phyloP scores from a whole-genome alignment of 2,329 filamentous ascomycete species.

The Capronia americana region DNA sequence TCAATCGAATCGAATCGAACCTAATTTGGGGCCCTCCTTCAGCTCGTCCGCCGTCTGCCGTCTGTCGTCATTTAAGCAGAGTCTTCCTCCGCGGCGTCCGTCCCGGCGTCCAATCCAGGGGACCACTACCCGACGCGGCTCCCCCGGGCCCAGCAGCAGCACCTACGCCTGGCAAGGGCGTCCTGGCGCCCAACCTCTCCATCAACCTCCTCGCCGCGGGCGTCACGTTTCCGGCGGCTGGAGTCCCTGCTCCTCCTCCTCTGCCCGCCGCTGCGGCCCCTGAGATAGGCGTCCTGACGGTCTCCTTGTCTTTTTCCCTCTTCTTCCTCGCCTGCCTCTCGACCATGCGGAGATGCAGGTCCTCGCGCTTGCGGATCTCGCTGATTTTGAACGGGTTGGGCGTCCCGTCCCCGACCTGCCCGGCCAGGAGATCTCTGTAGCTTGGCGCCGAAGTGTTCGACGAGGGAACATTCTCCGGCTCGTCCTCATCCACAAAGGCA shows the following conservation, averaged over 20 bases:
- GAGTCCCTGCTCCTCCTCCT: neutral
- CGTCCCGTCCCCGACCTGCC: conserved; percentile 55
- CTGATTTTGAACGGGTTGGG: conserved; percentile 82
- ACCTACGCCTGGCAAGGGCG: conserved; percentile 42
- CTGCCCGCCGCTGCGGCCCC: neutral
- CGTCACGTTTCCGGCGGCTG: conserved; percentile 47
- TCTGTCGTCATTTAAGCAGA: neutral
- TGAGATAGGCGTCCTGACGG: conserved; percentile 14
- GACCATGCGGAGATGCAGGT: conserved; percentile 83
- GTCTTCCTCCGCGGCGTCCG: conserved; percentile 43
- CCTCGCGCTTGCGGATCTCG: conserved; percentile 76
- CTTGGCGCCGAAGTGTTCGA: conserved; percentile 59
- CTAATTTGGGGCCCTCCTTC: neutral
- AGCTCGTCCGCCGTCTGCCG: too few species aligned
- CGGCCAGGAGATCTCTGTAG: conserved; percentile 43
- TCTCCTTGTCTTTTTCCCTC: conserved; percentile 36
- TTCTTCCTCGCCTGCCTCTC: conserved; percentile 59
- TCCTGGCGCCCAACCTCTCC: conserved; percentile 47
- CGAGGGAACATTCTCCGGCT: conserved; percentile 47
- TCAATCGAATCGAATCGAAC: neutral
- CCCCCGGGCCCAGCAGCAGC: conserved; percentile 19
- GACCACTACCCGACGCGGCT: conserved; percentile 32
- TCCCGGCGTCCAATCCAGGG: conserved; percentile 49
- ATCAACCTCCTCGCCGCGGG: conserved; percentile 53
- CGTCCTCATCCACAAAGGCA: conserved; percentile 85